Base-by-base conservation (phyloP, 2,329 filamentous ascomycete genomes). In the Sclerotinia minor region DNA sequence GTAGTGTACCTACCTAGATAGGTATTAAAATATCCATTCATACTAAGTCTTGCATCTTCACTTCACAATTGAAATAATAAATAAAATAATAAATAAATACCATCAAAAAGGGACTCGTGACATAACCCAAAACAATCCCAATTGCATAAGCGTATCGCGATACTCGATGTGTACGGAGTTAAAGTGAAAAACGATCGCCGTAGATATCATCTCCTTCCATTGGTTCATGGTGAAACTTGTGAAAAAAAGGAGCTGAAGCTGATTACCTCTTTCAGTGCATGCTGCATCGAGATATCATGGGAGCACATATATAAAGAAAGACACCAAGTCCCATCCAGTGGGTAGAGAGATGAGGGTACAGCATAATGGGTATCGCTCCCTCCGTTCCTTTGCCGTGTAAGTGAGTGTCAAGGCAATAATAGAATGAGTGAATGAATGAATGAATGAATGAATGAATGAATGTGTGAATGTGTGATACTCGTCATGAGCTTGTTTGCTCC, bases 241-340 rank as follows among this genome's bases (percentile, higher is more conserved):
- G 1, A 17, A 41, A 11, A 11, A 45, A 17, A 58, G 53, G 41
- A 65, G 64, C 64, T 66, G 64, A 66, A 60, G 53, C 64, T 60
- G 35, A 47, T 66, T 66, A 21, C 53, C 44, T 24, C 55, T 66
- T 66, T 60, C 29, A 32, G 64, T n/a, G 8, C 32, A 26, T 26
- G 6, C 13, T 66, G 53, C 64, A 66, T 66, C 19, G 53, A 21
- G 54, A 38, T 38, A 60, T 64, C 47, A 66, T 59, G 64, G 64
- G 53, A n/a, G 64, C 45, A 66, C 52, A 50, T 60, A 59, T 59
- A 66, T 66, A 66, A 66, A 38, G 53, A 26, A 60, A 38, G 64
- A 29, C 53, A 66, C 19, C 29, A 21, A 60, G 64, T 66, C 32
- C 64, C 64, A 32, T 66, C 41, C 64, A 52, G 64, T 66, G 52